Evolutionary conservation across 306 rosid species (phyloP).

Genomic region (Oxytropis ochrocephala): DNA sequence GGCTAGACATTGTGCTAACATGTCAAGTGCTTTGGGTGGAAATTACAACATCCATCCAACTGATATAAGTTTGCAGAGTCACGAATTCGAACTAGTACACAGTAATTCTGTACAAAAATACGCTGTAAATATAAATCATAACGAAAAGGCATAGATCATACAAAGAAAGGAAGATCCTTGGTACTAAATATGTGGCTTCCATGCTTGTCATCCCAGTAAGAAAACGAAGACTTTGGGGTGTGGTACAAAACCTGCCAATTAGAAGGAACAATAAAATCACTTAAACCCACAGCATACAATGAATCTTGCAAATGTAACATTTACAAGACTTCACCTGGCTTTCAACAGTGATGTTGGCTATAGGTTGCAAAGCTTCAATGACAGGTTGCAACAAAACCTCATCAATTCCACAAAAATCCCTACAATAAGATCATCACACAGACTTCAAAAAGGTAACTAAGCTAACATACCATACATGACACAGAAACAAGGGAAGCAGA

Average conservation of each 20-base stretch:
- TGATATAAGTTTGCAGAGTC: background rate
- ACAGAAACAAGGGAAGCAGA: background rate
- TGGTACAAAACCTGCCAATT: slow-evolving; percentile 74
- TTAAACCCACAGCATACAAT: background rate
- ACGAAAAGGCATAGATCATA: slow-evolving; percentile 33
- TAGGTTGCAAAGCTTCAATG: slow-evolving; percentile 62
- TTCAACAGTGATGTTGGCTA: slow-evolving; percentile 77
- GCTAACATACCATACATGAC: slow-evolving; percentile 2
- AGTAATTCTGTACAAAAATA: slow-evolving; percentile 6
- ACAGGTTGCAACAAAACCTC: slow-evolving; percentile 60
- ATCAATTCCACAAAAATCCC: slow-evolving; percentile 69
- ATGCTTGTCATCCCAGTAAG: slow-evolving; percentile 68
- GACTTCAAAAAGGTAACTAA: slow-evolving; percentile 5
- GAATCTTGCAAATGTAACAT: background rate
- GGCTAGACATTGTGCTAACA: slow-evolving; percentile 10
- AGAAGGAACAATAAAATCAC: slow-evolving; percentile 6
- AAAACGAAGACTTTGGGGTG: slow-evolving; percentile 75
- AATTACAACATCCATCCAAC: slow-evolving; percentile 1
- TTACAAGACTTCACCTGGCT: slow-evolving; percentile 57
- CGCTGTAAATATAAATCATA: slow-evolving; percentile 19
- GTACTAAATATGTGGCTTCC: slow-evolving; percentile 59
- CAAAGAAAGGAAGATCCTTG: slow-evolving; percentile 91
- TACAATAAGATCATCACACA: slow-evolving; percentile 30
- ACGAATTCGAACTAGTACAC: background rate
- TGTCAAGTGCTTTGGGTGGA: background rate